A percentile compares a stretch with the other conserved stretches of the same genome.
Evolutionary conservation across 179 eudicot species (phyloP).

Genomic region (Gypsophila paniculata): DNA sequence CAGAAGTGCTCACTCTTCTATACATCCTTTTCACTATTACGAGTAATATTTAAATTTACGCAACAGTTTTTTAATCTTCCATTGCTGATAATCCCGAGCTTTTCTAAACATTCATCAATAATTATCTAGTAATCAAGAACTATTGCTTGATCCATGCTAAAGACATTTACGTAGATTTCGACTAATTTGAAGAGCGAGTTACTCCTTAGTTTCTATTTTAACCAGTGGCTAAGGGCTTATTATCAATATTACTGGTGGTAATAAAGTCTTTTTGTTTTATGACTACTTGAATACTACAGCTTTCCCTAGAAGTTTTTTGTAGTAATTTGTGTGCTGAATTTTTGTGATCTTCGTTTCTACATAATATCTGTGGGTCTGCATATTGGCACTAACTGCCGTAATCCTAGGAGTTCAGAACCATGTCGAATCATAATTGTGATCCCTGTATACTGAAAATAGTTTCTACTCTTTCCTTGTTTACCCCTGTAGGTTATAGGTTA

Average conservation of each 20-base stretch:
- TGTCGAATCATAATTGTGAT: not conserved
- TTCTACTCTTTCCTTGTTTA: not conserved
- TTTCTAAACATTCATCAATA: not conserved
- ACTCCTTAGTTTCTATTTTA: not conserved
- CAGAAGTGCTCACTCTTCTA: not conserved
- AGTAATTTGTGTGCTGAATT: not conserved
- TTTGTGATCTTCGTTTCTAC: slow-evolving; percentile 13
- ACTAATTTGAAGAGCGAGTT: not conserved
- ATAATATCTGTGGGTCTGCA: slow-evolving; percentile 1
- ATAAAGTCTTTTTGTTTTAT: not conserved
- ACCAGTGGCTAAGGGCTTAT: not conserved
- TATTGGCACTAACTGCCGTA: not conserved
- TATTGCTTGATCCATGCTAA: not conserved
- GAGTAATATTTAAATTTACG: not conserved
- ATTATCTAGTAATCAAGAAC: not conserved
- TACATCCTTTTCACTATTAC: not conserved
- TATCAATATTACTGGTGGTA: not conserved
- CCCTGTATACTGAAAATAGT: not conserved
- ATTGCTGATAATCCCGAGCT: not conserved
- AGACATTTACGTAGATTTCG: not conserved
- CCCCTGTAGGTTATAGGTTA: not conserved
- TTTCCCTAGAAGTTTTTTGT: not conserved
- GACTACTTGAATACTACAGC: not conserved
- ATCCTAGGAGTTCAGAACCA: not conserved
- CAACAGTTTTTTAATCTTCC: not conserved